Conservation (phyloP, 1,284 basidiomycete species). For the Ustanciosporium gigantosporum region DNA sequence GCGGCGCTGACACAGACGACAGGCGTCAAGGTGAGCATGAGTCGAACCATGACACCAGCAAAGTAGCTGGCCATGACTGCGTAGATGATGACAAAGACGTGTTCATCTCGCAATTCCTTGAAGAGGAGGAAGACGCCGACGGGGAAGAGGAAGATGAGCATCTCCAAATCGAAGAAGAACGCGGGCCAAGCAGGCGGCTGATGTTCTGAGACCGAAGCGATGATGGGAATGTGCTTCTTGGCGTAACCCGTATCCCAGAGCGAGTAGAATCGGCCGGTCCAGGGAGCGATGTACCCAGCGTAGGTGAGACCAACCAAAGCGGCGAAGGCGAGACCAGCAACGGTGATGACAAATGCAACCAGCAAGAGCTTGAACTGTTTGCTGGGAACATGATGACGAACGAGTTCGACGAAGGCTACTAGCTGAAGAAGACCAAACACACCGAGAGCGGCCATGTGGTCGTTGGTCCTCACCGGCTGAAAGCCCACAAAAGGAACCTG, state of each 20-base stretch:
- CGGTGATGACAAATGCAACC: slow-evolving; percentile 67
- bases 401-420: slow-evolving; percentile 87
- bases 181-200: slow-evolving; percentile 99
- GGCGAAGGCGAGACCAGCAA: slow-evolving; percentile 70
- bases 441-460: slow-evolving; percentile 97
- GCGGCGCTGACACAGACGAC: slow-evolving; percentile 89
- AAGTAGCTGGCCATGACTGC: slow-evolving; percentile 95
- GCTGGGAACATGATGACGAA: slow-evolving; percentile 84
- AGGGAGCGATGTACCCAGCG: slow-evolving; percentile 94
- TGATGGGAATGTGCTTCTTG: slow-evolving; percentile 95
- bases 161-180: slow-evolving; percentile 98
- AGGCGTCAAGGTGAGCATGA: slow-evolving; percentile 90
- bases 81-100: slow-evolving; percentile 98
- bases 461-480: slow-evolving; percentile 94
- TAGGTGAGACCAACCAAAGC: slow-evolving; percentile 73
- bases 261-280: slow-evolving; percentile 99
- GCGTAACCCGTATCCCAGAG: slow-evolving; percentile 99
- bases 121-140: slow-evolving; percentile 93
- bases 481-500: slow-evolving; percentile 99
- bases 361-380: slow-evolving; percentile 85
- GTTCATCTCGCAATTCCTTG: slow-evolving; percentile 90
- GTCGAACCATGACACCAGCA: slow-evolving; percentile 96
- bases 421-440: slow-evolving; percentile 97
- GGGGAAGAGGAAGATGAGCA: slow-evolving; percentile 97
- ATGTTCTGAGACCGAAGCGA: slow-evolving; percentile 99